Base-by-base conservation (phyloP, 306 rosid genomes). In the Cucurbita pepo region DNA sequence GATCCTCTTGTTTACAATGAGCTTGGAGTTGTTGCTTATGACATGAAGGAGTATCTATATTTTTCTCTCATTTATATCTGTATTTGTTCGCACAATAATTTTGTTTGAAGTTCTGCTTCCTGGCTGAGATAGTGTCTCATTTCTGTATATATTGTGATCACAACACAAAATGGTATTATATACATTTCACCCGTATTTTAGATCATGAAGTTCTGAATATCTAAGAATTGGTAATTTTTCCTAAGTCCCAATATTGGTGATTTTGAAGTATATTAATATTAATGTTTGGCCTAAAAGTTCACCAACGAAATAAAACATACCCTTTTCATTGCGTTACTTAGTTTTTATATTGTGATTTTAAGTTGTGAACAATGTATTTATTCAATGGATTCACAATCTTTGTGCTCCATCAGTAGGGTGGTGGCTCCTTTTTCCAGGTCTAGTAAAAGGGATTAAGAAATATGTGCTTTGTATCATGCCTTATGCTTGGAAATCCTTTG, bases 1-100 rank as follows among this genome's bases (percentile, higher is more conserved):
- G 99, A 94, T 82, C 97, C 97, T 38, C 99, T 91, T 75, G 91
- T 94, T 37, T 94, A 81, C 76, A 94, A 94, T 76, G 99, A 94
- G 83, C 95, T 91, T 58, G 99, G 99, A 83, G 97, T 89, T 74
- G 99, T 94, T 79, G 97, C 97, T 71, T 94, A 91, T 81, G 81
- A 94, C 75, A 89, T 86, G 97, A 86, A 91, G 81, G 99, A 94
- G 99, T 94, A 69, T 21, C 8, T 25, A 85, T 85, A 87, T 76
- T 75, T 36, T 56, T 52, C 56, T 63, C 59, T 76, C 30, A 25
- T 59, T 3, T 30, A 10, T 9, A 9, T 45, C 19, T 74, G 2
- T 25, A 55, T 13, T 73, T 73, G 43, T 30, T 19, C n/a, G 3
- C 30, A 16, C 11, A 56, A 73, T 19, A 73, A 53, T 54, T 65